Conservation (phyloP, 2,329 filamentous ascomycete genomes). For the Tolypocladium guangdongense region DNA sequence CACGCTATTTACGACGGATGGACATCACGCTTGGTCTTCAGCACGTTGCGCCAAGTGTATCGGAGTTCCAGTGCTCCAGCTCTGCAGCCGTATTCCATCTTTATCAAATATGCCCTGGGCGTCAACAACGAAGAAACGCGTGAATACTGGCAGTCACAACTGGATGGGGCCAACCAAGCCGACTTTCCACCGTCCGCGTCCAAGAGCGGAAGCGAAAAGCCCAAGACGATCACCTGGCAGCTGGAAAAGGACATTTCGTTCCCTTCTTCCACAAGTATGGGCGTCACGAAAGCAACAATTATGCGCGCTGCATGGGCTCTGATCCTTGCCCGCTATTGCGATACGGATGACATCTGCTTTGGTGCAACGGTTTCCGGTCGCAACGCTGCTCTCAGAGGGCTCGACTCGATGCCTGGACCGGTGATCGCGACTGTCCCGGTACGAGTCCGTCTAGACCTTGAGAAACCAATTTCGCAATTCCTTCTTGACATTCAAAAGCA, state of each 20-base stretch:
- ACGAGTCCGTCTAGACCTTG: not conserved
- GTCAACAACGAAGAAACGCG: not conserved
- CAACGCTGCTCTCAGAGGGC: not conserved
- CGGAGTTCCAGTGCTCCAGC: not conserved
- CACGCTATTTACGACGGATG: not conserved
- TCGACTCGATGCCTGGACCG: not conserved
- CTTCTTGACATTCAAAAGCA: slow-evolving; percentile 5
- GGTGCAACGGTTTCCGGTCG: not conserved
- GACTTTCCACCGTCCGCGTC: too few species aligned
- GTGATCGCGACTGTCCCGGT: not conserved
- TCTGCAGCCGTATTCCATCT: slow-evolving; percentile 1
- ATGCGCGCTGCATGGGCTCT: not conserved
- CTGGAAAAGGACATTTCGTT: too few species aligned
- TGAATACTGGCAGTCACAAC: not conserved
- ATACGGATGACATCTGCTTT: not conserved
- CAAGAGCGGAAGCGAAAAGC: too few species aligned
- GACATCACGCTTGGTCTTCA: too few species aligned
- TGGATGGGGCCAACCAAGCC: not conserved
- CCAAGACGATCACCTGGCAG: too few species aligned
- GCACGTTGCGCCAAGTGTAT: not conserved
- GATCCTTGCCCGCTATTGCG: not conserved
- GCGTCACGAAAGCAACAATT: not conserved
- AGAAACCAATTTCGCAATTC: not conserved
- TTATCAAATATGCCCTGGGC: not conserved
- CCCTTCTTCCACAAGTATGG: not conserved